phyloP scores from a whole-genome alignment of 1,284 basidiomycete genomes.

The Ganoderma multipileum region DNA sequence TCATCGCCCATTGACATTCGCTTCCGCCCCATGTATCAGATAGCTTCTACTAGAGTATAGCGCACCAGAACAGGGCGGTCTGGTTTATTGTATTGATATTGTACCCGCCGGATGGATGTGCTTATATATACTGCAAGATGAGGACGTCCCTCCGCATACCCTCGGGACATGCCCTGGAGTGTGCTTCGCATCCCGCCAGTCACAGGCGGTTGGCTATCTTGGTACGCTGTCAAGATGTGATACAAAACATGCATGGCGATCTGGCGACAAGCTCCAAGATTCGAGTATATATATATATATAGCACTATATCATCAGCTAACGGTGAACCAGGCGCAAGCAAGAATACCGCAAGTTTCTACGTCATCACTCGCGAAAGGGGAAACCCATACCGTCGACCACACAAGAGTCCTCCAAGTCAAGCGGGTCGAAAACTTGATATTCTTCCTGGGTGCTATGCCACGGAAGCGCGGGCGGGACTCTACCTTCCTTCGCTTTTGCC shows the following conservation, averaged over 20 bases:
- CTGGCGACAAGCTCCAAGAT: neutral
- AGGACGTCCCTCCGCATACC: neutral
- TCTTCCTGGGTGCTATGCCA: neutral
- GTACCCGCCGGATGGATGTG: neutral
- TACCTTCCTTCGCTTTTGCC: neutral
- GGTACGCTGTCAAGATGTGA: no score
- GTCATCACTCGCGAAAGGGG: neutral
- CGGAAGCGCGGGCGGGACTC: neutral
- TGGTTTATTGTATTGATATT: constrained; percentile 2
- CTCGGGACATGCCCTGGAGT: neutral
- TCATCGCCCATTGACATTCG: constrained; percentile 35
- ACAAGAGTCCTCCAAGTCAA: neutral
- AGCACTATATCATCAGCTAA: neutral
- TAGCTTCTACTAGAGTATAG: neutral
- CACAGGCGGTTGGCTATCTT: no score
- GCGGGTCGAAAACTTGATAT: no score
- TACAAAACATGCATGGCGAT: no score
- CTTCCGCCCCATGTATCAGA: neutral
- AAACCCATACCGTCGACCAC: neutral
- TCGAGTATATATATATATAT: neutral
- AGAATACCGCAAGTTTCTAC: neutral
- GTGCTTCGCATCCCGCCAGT: neutral
- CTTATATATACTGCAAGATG: neutral
- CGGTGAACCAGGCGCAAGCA: neutral
- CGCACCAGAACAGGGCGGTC: neutral